Base-by-base conservation (phyloP, 2,329 filamentous ascomycete species). In the Parafenestella ontariensis region DNA sequence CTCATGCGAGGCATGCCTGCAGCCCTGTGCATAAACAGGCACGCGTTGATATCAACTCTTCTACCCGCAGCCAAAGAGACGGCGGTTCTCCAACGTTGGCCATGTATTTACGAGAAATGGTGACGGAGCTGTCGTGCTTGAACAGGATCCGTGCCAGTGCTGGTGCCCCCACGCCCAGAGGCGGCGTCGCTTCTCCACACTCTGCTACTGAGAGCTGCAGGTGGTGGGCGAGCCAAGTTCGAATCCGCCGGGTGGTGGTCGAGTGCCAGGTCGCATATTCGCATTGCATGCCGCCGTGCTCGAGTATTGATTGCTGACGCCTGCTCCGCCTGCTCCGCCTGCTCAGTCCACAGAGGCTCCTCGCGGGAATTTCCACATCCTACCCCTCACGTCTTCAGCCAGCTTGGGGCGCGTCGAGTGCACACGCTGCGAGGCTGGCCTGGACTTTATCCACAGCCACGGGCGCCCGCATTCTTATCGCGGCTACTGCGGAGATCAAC, bases 401-500 rank as follows among this genome's bases (percentile, higher is more conserved):
- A 44, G 40, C 20, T 37, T 28, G 37, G 47, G 48, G 20, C 31
- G 26, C 18, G 26, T 17, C 15, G 39, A 26, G 48, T 9, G 39
- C 44, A 21, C 34, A 17, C 34, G 46, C 11, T 26, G 21, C 37
- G n/a, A 8, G 20, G 37, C 37, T 23, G 10, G 18, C 18, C 5
- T 21, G 37, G 33, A 46, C 21, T 54, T 62, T 60, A 62, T 39
- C 59, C 59, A 62, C 46, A 31, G 49, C 52, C 44, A 54, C 57
- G 44, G 43, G 40, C 6, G 11, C 39, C 43, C 23, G 41, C 17
- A 3, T 34, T 58, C 56, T 64, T 67, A 65, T 70, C 68, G 69
- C 68, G 69, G 69, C 68, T 71, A 61, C 64, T 61, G 69, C 69
- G 69, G 67, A 66, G 60, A 59, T 53, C 56, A 48, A 41, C 11